A percentile compares a stretch with the other conserved stretches of the same genome.
phyloP scores from a whole-genome alignment of 2,329 filamentous ascomycete genomes.

The Dendryphion nanum region DNA sequence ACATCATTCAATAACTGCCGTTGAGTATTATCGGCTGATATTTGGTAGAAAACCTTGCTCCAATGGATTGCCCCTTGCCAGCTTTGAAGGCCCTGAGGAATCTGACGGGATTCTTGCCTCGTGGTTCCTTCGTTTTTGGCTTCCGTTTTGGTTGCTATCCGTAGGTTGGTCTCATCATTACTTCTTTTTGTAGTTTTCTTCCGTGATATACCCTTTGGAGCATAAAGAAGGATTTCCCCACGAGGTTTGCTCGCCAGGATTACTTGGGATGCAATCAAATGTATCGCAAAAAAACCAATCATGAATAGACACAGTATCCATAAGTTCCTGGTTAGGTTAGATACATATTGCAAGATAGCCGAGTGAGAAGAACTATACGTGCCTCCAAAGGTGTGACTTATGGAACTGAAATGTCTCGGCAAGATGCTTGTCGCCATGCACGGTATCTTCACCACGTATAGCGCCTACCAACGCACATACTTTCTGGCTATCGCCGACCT shows the following conservation, averaged over 20 bases:
- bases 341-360: background rate
- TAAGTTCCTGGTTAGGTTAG: background rate
- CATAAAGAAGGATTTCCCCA: constrained; percentile 40
- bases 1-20: constrained; percentile 50
- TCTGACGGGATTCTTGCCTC: background rate
- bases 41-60: constrained; percentile 55
- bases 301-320: background rate
- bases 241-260: constrained; percentile 44
- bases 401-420: background rate
- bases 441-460: background rate
- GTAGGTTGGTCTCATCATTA: background rate
- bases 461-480: background rate
- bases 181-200: background rate
- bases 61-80: constrained; percentile 36
- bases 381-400: background rate
- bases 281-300: constrained; percentile 28
- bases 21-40: constrained; percentile 59
- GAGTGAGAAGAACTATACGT: background rate
- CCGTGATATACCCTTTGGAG: background rate
- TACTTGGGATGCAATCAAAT: constrained; percentile 39
- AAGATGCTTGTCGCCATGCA: background rate
- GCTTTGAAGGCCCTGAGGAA: background rate
- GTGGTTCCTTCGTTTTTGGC: background rate
- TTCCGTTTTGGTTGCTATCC: background rate
- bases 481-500: constrained; percentile 7